phyloP scores from a whole-genome alignment of 139 green algal species.

The Diplosphaera chodatii region DNA sequence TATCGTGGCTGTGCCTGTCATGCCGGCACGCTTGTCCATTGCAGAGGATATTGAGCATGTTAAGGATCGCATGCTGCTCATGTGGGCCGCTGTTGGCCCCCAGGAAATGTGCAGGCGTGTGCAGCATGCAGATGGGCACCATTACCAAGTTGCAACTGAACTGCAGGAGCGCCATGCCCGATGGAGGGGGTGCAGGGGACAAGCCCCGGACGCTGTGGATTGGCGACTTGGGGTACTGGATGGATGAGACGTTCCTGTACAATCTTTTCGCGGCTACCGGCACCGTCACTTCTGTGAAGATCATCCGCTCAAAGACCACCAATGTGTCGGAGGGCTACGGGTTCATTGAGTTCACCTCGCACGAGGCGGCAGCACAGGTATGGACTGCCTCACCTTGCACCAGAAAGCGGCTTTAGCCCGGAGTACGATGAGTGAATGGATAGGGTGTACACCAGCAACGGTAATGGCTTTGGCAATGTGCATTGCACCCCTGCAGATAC shows the following conservation, averaged over 20 bases:
- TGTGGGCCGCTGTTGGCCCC: no score
- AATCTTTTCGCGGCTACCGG: constrained; percentile 31
- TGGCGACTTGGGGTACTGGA: constrained; percentile 56
- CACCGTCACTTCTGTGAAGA: constrained; percentile 43
- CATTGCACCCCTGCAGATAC: constrained; percentile 14
- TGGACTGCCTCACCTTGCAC: no score
- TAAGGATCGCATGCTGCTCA: no score
- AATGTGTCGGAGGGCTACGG: constrained; percentile 69
- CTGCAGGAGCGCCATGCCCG: background rate
- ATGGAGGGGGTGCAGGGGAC: background rate
- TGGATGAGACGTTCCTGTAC: constrained; percentile 62
- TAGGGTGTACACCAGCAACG: no score
- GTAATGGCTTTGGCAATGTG: no score
- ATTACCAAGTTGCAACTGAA: background rate
- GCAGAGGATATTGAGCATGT: no score
- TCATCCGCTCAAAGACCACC: constrained; percentile 75
- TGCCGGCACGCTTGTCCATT: no score
- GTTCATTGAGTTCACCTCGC: constrained; percentile 70
- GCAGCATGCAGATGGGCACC: no score
- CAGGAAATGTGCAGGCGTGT: no score
- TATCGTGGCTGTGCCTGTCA: no score
- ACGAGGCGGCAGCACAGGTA: constrained; percentile 45
- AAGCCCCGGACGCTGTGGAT: constrained; percentile 49
- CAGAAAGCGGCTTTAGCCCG: no score
- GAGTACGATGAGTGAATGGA: no score